Base-by-base conservation (phyloP, 805 yeast species). In the Metschnikowia sp. region DNA sequence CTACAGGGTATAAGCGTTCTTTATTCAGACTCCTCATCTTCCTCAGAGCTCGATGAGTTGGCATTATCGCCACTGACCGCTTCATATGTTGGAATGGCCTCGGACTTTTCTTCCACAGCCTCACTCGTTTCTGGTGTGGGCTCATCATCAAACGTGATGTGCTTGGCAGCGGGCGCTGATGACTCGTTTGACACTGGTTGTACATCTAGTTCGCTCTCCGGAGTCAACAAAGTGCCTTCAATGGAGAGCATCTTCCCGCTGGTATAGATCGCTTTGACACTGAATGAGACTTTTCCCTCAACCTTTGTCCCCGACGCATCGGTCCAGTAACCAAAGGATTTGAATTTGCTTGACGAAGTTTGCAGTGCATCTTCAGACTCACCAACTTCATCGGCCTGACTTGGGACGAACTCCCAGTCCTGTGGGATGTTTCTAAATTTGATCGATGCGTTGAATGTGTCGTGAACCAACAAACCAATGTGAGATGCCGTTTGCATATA, bases 401-500 rank as follows among this genome's bases (percentile, higher is more conserved):
- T 82, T 42, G 94, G 92, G 45, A 88, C 77, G 66, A 92, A 94
- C 32, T 74, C 73, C 99, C 99, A 94, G 40, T 74, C 78, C 36
- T 72, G 69, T n/a, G 99, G 99, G 51, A 94, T 90, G 57, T 82
- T 83, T 62, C 78, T 83, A 63, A 87, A 83, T 66, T 87, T 88
- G 53, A 94, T 88, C 39, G 92, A 83, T 19, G 97, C 97, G 68
- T 94, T 94, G 73, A 94, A 94, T 1, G 96, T 88, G 68, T 94
- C 98, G 64, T 88, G 91, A 42, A 94, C 76, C 54, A 94, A 76
- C 51, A 94, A 74, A 50, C 97, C 98, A 58, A 94, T 86, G 63
- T 94, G 99, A 8, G 96, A 85, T 13, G 96, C 96, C 3, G 96
- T 84, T 71, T 92, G 97, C 80, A 92, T 83, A 70, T 88, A 89